Evolutionary conservation across 768 basidiomycete species (phyloP).

Genomic region (Kwoniella europaea): DNA sequence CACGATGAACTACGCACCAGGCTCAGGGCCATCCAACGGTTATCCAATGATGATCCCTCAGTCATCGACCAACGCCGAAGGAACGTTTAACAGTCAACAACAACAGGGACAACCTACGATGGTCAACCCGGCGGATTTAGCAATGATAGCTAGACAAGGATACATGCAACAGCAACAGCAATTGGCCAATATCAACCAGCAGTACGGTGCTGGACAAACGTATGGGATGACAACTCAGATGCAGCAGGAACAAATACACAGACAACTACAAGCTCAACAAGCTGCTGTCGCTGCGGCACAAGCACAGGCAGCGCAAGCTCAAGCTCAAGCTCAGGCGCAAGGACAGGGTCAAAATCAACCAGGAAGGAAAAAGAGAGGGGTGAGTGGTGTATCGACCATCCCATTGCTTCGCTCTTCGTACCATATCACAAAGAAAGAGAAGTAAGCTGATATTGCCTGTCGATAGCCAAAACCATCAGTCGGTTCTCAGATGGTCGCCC

Average conservation of each 20-base stretch:
- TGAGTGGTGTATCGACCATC: conserved; percentile 15
- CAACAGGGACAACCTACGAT: not conserved
- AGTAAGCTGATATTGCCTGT: not conserved
- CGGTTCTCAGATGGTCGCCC: conserved; percentile 22
- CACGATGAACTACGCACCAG: not conserved
- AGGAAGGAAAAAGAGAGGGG: conserved; percentile 30
- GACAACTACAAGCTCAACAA: conserved; percentile 14
- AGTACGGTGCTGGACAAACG: conserved; percentile 6
- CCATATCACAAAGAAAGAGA: not conserved
- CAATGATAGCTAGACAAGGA: conserved; percentile 34
- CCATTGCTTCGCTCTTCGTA: not conserved
- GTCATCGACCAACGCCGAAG: not conserved
- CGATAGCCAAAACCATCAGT: conserved; percentile 23
- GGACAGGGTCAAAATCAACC: conserved; percentile 14
- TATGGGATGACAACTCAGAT: conserved; percentile 22
- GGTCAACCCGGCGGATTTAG: conserved; percentile 34
- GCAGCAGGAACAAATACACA: conserved; percentile 13
- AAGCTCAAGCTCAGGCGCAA: conserved; percentile 6
- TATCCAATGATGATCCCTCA: not conserved
- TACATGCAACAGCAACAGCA: conserved; percentile 36
- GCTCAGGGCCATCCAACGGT: not conserved
- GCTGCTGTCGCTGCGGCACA: conserved; percentile 12
- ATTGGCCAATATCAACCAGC: conserved; percentile 21
- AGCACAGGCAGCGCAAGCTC: conserved; percentile 15
- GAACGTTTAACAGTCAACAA: not conserved